These are phyloP conservation scores for Dysphania ambrosioides DNA, from an alignment of 148 eudicot genomes.

Conservation along the genomic window DNA sequence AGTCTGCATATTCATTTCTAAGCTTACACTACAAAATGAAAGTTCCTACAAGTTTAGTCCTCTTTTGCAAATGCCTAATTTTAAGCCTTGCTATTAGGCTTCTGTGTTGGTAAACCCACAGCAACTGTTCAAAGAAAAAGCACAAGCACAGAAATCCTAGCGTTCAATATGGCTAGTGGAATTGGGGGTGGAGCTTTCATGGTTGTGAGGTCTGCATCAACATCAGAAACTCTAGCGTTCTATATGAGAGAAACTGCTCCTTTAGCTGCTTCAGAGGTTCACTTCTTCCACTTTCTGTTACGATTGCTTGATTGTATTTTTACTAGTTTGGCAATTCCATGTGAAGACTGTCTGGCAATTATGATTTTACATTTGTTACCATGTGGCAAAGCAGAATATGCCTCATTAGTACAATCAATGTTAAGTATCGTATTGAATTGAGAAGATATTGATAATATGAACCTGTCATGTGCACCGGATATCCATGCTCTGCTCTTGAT, in stretches of 20 bases:
- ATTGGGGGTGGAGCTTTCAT: conserved; percentile 96
- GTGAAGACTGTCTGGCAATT: not conserved
- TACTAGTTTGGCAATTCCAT: not conserved
- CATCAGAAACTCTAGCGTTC: conserved; percentile 51
- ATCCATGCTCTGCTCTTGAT: not conserved
- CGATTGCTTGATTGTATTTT: not conserved
- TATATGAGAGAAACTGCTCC: conserved; percentile 95
- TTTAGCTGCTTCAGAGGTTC: conserved; percentile 76
- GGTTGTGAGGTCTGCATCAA: conserved; percentile 66
- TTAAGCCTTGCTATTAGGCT: conserved; percentile 34
- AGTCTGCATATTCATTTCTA: not conserved
- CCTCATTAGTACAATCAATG: too few species aligned
- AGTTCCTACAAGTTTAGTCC: not conserved
- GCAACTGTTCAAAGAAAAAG: conserved; percentile 13
- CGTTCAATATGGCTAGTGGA: conserved; percentile 83
- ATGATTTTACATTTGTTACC: not conserved
- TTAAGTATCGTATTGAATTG: too few species aligned
- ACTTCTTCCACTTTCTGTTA: not conserved
- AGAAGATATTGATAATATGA: too few species aligned
- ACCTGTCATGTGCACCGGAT: too few species aligned
- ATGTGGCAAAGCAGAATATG: too few species aligned
- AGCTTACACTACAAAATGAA: conserved; percentile 3
- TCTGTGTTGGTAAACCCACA: conserved; percentile 18
- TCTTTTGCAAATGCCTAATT: conserved; percentile 22
- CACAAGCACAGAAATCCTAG: too few species aligned